These are phyloP conservation scores for Arthromyces matolae DNA, from an alignment of 768 basidiomycete species.

Conservation along the genomic window DNA sequence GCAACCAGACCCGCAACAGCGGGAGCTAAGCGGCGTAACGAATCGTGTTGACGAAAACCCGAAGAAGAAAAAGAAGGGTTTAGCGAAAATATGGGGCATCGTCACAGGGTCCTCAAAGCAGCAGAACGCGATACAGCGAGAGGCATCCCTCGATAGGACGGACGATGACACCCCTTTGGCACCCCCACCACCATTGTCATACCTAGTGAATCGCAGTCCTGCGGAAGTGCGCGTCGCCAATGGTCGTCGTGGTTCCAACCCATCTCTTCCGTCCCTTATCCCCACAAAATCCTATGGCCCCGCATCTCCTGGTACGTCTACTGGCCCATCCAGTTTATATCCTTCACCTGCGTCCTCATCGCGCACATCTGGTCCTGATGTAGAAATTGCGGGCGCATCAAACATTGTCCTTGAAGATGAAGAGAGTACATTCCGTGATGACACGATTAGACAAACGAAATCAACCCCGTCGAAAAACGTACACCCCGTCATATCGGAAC, in stretches of 20 bases:
- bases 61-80: slow-evolving; percentile 77
- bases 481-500: slow-evolving; percentile 57
- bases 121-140: slow-evolving; percentile 27
- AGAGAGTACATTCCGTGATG: slow-evolving; percentile 33
- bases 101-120: slow-evolving; percentile 60
- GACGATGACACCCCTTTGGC: slow-evolving; percentile 78
- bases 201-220: slow-evolving; percentile 70
- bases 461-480: slow-evolving; percentile 35
- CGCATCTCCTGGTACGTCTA: slow-evolving; percentile 63
- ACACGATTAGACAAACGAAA: slow-evolving; percentile 29
- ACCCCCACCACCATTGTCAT: slow-evolving; percentile 89
- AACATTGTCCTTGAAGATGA: slow-evolving; percentile 42
- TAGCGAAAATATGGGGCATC: slow-evolving; percentile 79
- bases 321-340: slow-evolving; percentile 69
- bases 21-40: slow-evolving; percentile 30
- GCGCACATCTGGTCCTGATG: slow-evolving; percentile 56
- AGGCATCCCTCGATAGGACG: slow-evolving; percentile 34
- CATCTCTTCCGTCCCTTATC: slow-evolving; percentile 58
- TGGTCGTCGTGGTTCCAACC: slow-evolving; percentile 63
- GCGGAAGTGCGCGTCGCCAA: slow-evolving; percentile 35
- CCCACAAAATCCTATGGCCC: slow-evolving; percentile 50
- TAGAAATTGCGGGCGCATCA: slow-evolving; percentile 43
- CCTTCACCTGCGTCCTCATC: slow-evolving; percentile 78
- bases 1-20: slow-evolving; percentile 22
- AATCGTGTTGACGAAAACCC: slow-evolving; percentile 45